Base-by-base conservation (phyloP, 2,329 filamentous ascomycete species). In the Didymella arachidicola region DNA sequence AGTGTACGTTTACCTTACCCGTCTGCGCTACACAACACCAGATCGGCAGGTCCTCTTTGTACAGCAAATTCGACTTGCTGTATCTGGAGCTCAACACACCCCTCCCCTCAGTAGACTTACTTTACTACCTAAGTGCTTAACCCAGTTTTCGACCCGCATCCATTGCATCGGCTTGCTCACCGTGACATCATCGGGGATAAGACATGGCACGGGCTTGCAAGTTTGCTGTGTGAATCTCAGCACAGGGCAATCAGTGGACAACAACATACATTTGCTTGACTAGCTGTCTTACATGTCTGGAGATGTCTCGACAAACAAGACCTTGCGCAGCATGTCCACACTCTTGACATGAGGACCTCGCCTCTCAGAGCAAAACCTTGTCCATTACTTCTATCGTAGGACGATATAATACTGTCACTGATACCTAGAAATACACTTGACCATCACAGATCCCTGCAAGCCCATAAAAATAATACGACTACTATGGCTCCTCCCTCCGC, bases 171-270 rank as follows among this genome's bases (percentile, higher is more conserved):
- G 7, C 34, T 38, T 8, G 14, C 34, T 18, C 7, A 7, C 34
- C 18, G 34, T n/a, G 34, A 38, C 34, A 18, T 38, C 16, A 2
- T 38, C 18, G 34, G n/a, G 32, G 16, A 18, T 30, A 53, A 52
- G 43, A 58, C 22, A 53, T 22, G 7, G 39, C 30, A 49, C 44
- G 25, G 39, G 26, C 38, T 49, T 16, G 5, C 7, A 48, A 19
- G 55, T 53, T 53, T 58, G 44, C 49, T 49, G 16, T 25, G 7
- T 22, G 45, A n/a, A 18, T 43, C 43, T 44, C 11, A 49, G 49
- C 44, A 53, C 44, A 27, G 55, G 18, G 14, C 44, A 5, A 25
- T 22, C 44, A 25, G 49, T 16, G 30, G 26, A 38, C 29, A 49
- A n/a, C 18, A 41, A 26, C 22, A 26, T 42, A 36, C 36, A n/a